These are phyloP conservation scores for Sarcodon aspratus DNA, from an alignment of 768 basidiomycete species.

Conservation along the genomic window DNA sequence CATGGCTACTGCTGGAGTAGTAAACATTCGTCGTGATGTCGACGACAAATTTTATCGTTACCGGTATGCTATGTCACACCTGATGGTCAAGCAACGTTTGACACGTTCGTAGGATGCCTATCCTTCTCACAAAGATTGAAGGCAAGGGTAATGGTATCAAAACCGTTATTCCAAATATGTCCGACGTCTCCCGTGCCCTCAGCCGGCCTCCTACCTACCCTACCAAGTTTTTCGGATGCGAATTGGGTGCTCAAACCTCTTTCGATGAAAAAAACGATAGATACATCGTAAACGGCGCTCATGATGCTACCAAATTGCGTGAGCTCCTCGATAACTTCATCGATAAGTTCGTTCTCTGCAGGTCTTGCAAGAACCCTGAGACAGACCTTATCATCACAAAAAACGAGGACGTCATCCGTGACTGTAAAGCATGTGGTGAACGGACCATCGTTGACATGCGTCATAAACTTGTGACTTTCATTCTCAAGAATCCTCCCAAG, in stretches of 20 bases:
- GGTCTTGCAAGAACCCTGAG: conserved; percentile 97
- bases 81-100: neutral
- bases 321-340: conserved; percentile 96
- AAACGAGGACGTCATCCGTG: conserved; percentile 80
- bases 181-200: conserved; percentile 91
- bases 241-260: conserved; percentile 95
- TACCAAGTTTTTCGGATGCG: conserved; percentile 98
- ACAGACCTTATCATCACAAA: conserved; percentile 91
- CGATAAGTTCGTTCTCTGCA: conserved; percentile 96
- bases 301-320: conserved; percentile 82
- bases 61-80: conserved; percentile 36
- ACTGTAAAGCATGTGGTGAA: conserved; percentile 98
- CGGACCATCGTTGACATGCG: conserved; percentile 90
- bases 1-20: conserved; percentile 71
- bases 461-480: conserved; percentile 93
- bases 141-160: conserved; percentile 99
- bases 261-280: conserved; percentile 95
- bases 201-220: conserved; percentile 92
- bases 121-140: conserved; percentile 92
- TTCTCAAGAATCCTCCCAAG: conserved; percentile 94
- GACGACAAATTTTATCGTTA: conserved; percentile 96
- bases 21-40: conserved; percentile 93
- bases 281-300: conserved; percentile 97
- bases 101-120: conserved; percentile 66
- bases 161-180: conserved; percentile 98